Evolutionary conservation across 2,329 filamentous ascomycete genomes (phyloP).

Genomic region (Furcasterigmium sp.): DNA sequence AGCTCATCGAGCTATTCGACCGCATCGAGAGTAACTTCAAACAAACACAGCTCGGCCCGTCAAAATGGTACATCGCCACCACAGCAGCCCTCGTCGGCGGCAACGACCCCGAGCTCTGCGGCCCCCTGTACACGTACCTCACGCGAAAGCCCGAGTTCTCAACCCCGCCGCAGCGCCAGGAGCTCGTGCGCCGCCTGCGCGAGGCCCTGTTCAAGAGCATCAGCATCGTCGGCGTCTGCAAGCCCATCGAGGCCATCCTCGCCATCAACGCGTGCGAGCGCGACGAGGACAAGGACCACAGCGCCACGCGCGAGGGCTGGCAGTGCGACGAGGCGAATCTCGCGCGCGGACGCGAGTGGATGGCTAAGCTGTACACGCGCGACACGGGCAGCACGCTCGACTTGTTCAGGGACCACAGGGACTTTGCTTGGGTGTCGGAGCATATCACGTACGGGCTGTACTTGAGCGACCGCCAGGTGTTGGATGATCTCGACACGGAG

Average conservation of each 20-base stretch:
- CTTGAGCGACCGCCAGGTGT: conserved; percentile 48
- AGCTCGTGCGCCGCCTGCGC: conserved; percentile 44
- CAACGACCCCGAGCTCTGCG: conserved; percentile 36
- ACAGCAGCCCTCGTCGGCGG: conserved; percentile 8
- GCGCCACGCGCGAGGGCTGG: conserved; percentile 50
- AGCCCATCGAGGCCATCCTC: conserved; percentile 55
- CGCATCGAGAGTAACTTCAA: conserved; percentile 7
- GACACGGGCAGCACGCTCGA: conserved; percentile 31
- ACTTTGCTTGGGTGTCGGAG: conserved; percentile 43
- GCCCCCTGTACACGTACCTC: conserved; percentile 51
- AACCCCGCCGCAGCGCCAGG: conserved; percentile 36
- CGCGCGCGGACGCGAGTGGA: conserved; percentile 48
- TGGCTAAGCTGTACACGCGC: conserved; percentile 49
- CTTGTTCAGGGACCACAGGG: conserved; percentile 28
- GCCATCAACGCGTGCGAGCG: conserved; percentile 45
- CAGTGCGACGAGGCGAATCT: conserved; percentile 50
- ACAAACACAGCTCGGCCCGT: conserved; percentile 3
- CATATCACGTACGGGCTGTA: conserved; percentile 56
- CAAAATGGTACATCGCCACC: conserved; percentile 11
- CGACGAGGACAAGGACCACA: conserved; percentile 52
- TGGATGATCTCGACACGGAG: conserved; percentile 50
- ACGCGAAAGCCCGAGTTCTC: conserved; percentile 39
- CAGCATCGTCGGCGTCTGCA: conserved; percentile 55
- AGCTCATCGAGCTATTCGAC: conserved; percentile 3
- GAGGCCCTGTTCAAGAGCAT: conserved; percentile 57